Percentiles rank a stretch among this genome's conserved stretches.
These are phyloP conservation scores for Coniochaeta ligniaria DNA, from an alignment of 2,329 filamentous ascomycete genomes.

Conservation along the genomic window DNA sequence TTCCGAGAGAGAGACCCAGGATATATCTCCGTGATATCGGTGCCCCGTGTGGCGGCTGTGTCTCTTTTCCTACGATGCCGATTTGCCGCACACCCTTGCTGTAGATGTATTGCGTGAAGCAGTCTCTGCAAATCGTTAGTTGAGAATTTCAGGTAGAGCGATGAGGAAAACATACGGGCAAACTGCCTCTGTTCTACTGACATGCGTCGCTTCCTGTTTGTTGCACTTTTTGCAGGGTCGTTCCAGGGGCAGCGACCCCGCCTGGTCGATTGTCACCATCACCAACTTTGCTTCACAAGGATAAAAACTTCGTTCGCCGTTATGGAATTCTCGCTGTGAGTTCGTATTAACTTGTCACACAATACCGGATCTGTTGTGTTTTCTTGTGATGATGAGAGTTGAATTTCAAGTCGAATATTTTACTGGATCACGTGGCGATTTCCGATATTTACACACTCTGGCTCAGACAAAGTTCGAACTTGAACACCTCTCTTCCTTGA, in stretches of 20 bases:
- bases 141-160: neutral
- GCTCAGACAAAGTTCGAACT: neutral
- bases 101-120: conserved; percentile 71
- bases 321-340: neutral
- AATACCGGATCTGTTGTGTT: neutral
- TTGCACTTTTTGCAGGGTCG: conserved; percentile 50
- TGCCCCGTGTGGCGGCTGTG: conserved; percentile 19
- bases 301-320: neutral
- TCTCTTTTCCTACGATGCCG: conserved; percentile 42
- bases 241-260: conserved; percentile 8
- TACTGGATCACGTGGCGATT: conserved; percentile 1
- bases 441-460: neutral
- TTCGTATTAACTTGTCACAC: neutral
- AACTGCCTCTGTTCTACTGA: conserved; percentile 50
- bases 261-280: conserved; percentile 9
- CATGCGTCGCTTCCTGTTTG: conserved; percentile 37
- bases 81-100: conserved; percentile 74
- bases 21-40: conserved; percentile 44
- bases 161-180: conserved; percentile 41
- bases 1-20: conserved; percentile 75
- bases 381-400: neutral
- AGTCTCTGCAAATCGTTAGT: conserved; percentile 42
- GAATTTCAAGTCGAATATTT: neutral
- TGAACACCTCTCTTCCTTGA: neutral
- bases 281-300: neutral